Base-by-base conservation (phyloP, 2,329 filamentous ascomycete genomes). In the Truncatella angustata region DNA sequence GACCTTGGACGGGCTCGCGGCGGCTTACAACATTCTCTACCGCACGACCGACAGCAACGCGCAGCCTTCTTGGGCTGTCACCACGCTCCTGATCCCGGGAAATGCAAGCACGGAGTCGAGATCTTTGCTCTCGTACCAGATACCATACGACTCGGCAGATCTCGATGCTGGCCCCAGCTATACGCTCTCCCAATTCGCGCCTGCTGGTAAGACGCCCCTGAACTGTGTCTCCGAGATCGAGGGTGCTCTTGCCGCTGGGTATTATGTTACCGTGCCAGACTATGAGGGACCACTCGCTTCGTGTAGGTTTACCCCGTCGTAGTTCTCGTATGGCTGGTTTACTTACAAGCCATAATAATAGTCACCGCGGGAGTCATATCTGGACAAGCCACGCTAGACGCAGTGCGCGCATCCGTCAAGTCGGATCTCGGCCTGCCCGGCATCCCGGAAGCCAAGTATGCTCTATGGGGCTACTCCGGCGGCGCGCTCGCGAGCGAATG, bases 381-480 rank as follows among this genome's bases (percentile, higher is more conserved):
- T 16, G 53, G 53, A 9, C 53, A 54, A 11, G 49, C 49, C 28
- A 52, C 49, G 11, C 32, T 54, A 12, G 53, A 54, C 16, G 49
- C 53, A 5, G 37, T 54, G 7, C 49, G 53, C 9, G 49, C 53
- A 37, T 48, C 43, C 14, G 44, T 52, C 2, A 42, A 43, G 9
- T 36, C 35, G 10, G 53, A 40, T 10, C 28, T 47, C 12, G 53
- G 44, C 5, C 39, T 52, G 12, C 42, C 49, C 20, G 49, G 45
- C 16, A 39, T 40, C 18, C 12, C 52, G 4, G 58, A 69, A 23
- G 64, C 71, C 1, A 63, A 58, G 2, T 60, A 69, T 35, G 69
- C 69, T 0, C 62, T 80, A 51, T 80, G 76, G 77, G 81, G 81
- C 0, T 84, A 82, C 58, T 80, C 76, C 0, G 81, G 81, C 3